A percentile compares a stretch with the other conserved stretches of the same genome.
phyloP scores from a whole-genome alignment of 768 basidiomycete species.

The Collybiopsis confluens region DNA sequence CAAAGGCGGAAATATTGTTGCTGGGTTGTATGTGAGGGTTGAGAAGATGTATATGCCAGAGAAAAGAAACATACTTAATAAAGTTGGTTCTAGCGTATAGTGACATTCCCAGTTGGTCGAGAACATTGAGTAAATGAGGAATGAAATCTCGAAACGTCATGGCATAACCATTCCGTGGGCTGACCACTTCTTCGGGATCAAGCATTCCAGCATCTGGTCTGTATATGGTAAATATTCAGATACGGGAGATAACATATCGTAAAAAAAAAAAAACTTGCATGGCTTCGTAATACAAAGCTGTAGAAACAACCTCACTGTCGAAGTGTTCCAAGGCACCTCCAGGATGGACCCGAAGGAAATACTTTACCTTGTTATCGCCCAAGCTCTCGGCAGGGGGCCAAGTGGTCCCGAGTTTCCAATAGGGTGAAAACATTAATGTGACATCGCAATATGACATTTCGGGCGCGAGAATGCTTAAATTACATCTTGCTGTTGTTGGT shows the following conservation, averaged over 20 bases:
- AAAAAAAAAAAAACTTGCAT: constrained; percentile 44
- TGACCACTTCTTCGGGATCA: constrained; percentile 75
- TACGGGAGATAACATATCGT: not conserved
- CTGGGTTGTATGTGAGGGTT: constrained; percentile 40
- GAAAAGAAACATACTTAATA: constrained; percentile 49
- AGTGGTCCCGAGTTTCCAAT: constrained; percentile 72
- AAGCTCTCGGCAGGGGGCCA: constrained; percentile 77
- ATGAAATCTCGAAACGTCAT: constrained; percentile 81
- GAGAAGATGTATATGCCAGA: not conserved
- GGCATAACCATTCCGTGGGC: constrained; percentile 79
- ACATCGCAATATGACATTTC: constrained; percentile 78
- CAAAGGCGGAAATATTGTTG: constrained; percentile 72
- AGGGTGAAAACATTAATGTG: constrained; percentile 60
- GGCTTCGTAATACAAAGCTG: constrained; percentile 83
- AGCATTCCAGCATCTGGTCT: constrained; percentile 78
- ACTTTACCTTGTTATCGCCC: constrained; percentile 71
- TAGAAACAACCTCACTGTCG: constrained; percentile 74
- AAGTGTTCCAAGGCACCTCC: constrained; percentile 87
- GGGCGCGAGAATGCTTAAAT: constrained; percentile 70
- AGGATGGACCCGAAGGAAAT: constrained; percentile 78
- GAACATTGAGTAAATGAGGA: constrained; percentile 74
- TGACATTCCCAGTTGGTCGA: constrained; percentile 83
- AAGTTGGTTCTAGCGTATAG: constrained; percentile 78
- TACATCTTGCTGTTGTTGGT: constrained; percentile 72
- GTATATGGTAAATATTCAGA: constrained; percentile 2